Conservation (phyloP, 768 basidiomycete genomes). For the Lactifluus hygrophoroides region DNA sequence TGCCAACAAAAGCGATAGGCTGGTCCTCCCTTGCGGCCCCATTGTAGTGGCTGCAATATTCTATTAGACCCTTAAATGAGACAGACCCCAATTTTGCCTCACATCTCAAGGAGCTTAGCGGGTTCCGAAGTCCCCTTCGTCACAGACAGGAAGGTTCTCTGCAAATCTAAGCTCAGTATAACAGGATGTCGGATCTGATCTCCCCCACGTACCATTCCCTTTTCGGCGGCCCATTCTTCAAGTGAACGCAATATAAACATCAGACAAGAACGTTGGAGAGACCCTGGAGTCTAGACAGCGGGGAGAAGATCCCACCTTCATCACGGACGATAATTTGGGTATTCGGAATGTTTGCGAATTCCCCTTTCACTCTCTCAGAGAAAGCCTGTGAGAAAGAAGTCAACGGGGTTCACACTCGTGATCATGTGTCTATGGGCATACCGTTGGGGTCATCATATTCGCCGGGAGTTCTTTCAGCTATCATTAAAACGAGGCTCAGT, state of each 20-base stretch:
- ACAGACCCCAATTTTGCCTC: not conserved
- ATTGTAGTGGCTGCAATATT: conserved; percentile 58
- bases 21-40: conserved; percentile 50
- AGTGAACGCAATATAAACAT: not conserved
- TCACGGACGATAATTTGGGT: conserved; percentile 66
- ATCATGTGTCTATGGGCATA: conserved; percentile 22
- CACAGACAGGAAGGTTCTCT: conserved; percentile 84
- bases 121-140: conserved; percentile 76
- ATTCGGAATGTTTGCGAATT: conserved; percentile 57
- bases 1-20: conserved; percentile 74
- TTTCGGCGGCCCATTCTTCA: conserved; percentile 74
- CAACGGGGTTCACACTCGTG: conserved; percentile 18
- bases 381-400: conserved; percentile 40
- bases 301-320: conserved; percentile 41
- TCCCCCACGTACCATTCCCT: conserved; percentile 56
- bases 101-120: conserved; percentile 84
- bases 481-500: not conserved
- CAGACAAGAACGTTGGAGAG: not conserved
- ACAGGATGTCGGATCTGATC: not conserved
- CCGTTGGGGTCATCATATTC: conserved; percentile 81
- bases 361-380: conserved; percentile 56
- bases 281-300: not conserved
- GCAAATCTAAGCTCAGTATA: not conserved
- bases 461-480: conserved; percentile 81
- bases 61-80: not conserved